phyloP scores from a whole-genome alignment of 2,329 filamentous ascomycete species.

The Xylaria sp. region DNA sequence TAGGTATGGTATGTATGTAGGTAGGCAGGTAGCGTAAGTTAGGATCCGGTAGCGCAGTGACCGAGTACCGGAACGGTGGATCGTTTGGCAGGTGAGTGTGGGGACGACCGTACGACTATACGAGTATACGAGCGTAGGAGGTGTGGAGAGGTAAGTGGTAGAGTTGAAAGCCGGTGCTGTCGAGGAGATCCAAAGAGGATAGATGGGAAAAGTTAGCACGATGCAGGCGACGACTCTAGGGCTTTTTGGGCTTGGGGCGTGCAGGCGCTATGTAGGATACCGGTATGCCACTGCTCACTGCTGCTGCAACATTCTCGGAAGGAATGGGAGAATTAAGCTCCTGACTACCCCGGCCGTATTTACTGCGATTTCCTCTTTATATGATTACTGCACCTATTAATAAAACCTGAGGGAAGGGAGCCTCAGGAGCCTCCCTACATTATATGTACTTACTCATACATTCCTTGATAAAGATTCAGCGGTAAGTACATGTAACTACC shows the following conservation, averaged over 20 bases:
- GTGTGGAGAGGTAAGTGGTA: not conserved
- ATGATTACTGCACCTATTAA: not conserved
- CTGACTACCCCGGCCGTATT: not conserved
- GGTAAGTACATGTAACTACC: not conserved
- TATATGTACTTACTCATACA: not conserved
- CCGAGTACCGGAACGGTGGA: slow-evolving; percentile 18
- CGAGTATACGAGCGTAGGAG: not conserved
- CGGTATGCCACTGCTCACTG: not conserved
- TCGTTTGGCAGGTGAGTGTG: slow-evolving; percentile 17
- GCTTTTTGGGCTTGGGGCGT: not conserved
- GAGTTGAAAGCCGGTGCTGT: not conserved
- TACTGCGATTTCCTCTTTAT: not conserved
- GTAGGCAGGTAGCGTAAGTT: slow-evolving; percentile 11
- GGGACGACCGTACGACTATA: not conserved
- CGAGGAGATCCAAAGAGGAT: not conserved
- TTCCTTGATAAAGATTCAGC: not conserved
- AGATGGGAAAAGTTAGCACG: not conserved
- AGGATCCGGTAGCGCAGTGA: not conserved
- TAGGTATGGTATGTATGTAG: slow-evolving; percentile 8
- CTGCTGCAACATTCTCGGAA: not conserved
- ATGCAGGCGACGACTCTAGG: not conserved
- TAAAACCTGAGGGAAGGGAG: not conserved
- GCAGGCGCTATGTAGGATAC: not conserved
- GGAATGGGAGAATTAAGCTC: slow-evolving; percentile 11
- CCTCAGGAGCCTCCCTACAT: too few relatives aligned